Percentiles rank a stretch among this genome's conserved stretches.
These are phyloP conservation scores for Hypoxylon fuscum DNA, from an alignment of 495 filamentous ascomycete species.

Conservation along the genomic window DNA sequence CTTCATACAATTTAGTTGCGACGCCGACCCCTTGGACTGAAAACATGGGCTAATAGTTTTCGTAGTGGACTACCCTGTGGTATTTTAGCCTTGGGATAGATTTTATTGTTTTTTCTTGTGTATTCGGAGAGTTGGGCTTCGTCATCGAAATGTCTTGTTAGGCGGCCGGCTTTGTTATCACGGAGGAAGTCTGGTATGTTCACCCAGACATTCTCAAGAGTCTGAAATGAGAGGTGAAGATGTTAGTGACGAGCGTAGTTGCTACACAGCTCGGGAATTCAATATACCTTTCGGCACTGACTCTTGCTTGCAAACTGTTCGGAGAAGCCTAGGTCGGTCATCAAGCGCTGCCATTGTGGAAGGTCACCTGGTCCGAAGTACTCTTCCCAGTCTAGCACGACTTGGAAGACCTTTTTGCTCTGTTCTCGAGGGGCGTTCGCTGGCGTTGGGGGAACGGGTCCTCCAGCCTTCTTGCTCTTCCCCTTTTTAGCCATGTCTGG, in stretches of 20 bases:
- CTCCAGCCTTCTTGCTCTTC: slow-evolving; percentile 3
- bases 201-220: slow-evolving; percentile 42
- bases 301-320: slow-evolving; percentile 43
- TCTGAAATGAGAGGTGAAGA: slow-evolving; percentile 23
- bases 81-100: slow-evolving; percentile 35
- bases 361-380: slow-evolving; percentile 48
- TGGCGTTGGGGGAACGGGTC: not conserved
- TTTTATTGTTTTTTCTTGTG: slow-evolving; percentile 16
- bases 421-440: not conserved
- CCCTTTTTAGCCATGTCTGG: slow-evolving; percentile 4
- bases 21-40: not conserved
- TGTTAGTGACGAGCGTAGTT: not conserved
- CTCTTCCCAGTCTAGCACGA: slow-evolving; percentile 31
- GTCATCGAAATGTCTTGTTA: slow-evolving; percentile 34
- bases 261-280: not conserved
- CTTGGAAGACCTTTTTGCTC: not conserved
- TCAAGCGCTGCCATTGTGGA: slow-evolving; percentile 48
- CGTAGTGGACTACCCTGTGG: slow-evolving; percentile 45
- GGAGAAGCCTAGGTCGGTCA: slow-evolving; percentile 45
- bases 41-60: slow-evolving; percentile 20
- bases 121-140: slow-evolving; percentile 34
- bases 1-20: not conserved
- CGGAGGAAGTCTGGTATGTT: slow-evolving; percentile 53
- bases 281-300: slow-evolving; percentile 48
- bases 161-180: slow-evolving; percentile 21